A percentile compares a stretch with the other conserved stretches of the same genome.
Evolutionary conservation across 2,329 filamentous ascomycete genomes (phyloP).

Genomic region (Scytalidium lignicola): DNA sequence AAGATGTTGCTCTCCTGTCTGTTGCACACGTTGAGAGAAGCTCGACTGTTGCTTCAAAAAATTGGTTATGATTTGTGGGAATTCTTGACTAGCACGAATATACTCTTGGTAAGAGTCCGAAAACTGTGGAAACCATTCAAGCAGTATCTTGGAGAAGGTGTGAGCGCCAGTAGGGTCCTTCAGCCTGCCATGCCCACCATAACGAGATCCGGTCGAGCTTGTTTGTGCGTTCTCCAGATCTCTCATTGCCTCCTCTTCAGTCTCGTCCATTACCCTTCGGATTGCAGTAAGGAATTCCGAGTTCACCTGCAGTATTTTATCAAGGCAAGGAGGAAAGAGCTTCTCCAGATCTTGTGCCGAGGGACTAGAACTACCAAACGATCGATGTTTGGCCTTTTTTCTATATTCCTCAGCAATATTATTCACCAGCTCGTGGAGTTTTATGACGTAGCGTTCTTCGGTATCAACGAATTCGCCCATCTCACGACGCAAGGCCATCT

Average conservation of each 20-base stretch:
- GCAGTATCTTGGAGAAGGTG: slow-evolving; percentile 71
- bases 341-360: slow-evolving; percentile 66
- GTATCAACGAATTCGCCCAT: slow-evolving; percentile 89
- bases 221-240: slow-evolving; percentile 63
- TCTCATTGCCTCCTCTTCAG: slow-evolving; percentile 71
- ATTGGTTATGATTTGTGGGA: slow-evolving; percentile 72
- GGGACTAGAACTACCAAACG: slow-evolving; percentile 61
- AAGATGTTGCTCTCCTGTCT: slow-evolving; percentile 83
- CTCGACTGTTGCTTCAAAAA: slow-evolving; percentile 79
- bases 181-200: slow-evolving; percentile 38
- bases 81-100: slow-evolving; percentile 82
- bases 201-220: slow-evolving; percentile 40
- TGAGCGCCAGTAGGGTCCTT: slow-evolving; percentile 75
- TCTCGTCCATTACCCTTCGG: slow-evolving; percentile 71
- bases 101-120: slow-evolving; percentile 89
- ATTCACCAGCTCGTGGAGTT: slow-evolving; percentile 77
- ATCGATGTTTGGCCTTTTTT: slow-evolving; percentile 56
- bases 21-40: slow-evolving; percentile 73
- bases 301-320: slow-evolving; percentile 78
- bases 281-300: slow-evolving; percentile 73
- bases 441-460: slow-evolving; percentile 87
- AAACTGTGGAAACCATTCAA: slow-evolving; percentile 92
- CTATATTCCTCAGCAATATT: slow-evolving; percentile 78
- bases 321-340: slow-evolving; percentile 76
- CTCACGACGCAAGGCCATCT: slow-evolving; percentile 78